These are phyloP conservation scores for Biscogniauxia sp. DNA, from an alignment of 2,329 filamentous ascomycete genomes.

Conservation along the genomic window DNA sequence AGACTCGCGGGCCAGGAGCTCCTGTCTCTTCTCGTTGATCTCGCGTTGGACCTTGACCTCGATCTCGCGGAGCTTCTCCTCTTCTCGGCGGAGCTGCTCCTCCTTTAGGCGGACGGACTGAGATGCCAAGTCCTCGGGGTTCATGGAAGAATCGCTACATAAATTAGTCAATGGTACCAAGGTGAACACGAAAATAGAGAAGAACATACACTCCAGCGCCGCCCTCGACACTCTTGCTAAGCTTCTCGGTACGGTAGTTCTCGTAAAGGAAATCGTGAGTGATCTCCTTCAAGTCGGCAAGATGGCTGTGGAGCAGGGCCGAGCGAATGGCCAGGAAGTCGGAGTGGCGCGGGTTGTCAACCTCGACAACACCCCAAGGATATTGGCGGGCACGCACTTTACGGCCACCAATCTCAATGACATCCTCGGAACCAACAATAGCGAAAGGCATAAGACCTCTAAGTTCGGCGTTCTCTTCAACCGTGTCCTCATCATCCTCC, in stretches of 20 bases:
- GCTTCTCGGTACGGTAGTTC: conserved; percentile 99
- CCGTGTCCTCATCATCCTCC: conserved; percentile 98
- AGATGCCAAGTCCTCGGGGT: conserved; percentile 93
- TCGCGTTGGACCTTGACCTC: conserved; percentile 99
- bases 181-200: too few species aligned
- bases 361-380: conserved; percentile 98
- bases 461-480: conserved; percentile 98
- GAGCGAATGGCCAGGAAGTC: conserved; percentile 98
- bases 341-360: conserved; percentile 97
- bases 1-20: conserved; percentile 93
- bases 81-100: conserved; percentile 96
- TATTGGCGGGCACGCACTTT: conserved; percentile 94
- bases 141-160: conserved; percentile 80
- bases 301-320: conserved; percentile 92
- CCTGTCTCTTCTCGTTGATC: conserved; percentile 99
- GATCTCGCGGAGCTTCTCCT: conserved; percentile 99
- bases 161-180: conserved; percentile 29
- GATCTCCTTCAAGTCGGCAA: conserved; percentile 98
- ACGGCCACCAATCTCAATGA: conserved; percentile 89
- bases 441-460: conserved; percentile 98
- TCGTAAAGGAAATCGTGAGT: conserved; percentile 99
- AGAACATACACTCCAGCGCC: conserved; percentile 78
- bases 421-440: conserved; percentile 95
- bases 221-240: conserved; percentile 98
- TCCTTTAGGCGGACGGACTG: conserved; percentile 99